Percentiles rank a stretch among this genome's conserved stretches.
Evolutionary conservation across 1,139 yeast species (phyloP).

Genomic region (Saccharomyces hybrid): DNA sequence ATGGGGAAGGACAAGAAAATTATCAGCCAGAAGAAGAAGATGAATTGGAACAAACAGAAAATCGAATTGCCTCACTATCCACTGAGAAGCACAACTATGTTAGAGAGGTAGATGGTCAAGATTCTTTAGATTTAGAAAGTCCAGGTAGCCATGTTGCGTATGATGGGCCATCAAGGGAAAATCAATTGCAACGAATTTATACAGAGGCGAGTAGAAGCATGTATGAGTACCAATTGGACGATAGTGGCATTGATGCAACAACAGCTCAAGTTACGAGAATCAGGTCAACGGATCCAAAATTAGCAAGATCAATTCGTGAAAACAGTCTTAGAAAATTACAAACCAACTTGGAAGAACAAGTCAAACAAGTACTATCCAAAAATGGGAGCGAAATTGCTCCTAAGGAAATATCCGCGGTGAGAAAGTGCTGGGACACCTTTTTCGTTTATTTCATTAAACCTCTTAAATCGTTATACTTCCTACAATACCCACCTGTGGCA

Average conservation of each 20-base stretch:
- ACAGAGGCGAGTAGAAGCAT: conserved; percentile 6
- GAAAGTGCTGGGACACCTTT: conserved; percentile 20
- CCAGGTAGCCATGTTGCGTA: background rate
- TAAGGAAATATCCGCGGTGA: conserved; percentile 10
- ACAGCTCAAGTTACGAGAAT: conserved; percentile 30
- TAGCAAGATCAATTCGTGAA: conserved; percentile 22
- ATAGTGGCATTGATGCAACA: conserved; percentile 1
- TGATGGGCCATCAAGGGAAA: conserved; percentile 2
- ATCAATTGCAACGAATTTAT: conserved; percentile 10
- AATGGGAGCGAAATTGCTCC: conserved; percentile 15
- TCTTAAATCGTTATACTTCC: conserved; percentile 43
- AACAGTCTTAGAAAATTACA: conserved; percentile 14
- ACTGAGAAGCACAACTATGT: background rate
- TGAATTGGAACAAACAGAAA: background rate
- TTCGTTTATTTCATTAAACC: conserved; percentile 44
- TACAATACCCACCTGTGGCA: conserved; percentile 66
- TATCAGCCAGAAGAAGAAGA: background rate
- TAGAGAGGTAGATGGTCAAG: background rate
- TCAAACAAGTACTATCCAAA: conserved; percentile 23
- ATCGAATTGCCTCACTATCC: background rate
- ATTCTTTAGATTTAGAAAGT: background rate
- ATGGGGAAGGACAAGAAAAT: background rate
- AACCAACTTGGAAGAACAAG: conserved; percentile 24
- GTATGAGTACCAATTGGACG: conserved; percentile 10
- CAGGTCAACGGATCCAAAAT: conserved; percentile 24